Evolutionary conservation across 140 eudicot genomes (phyloP).

Genomic region (Eryngium alpinum): DNA sequence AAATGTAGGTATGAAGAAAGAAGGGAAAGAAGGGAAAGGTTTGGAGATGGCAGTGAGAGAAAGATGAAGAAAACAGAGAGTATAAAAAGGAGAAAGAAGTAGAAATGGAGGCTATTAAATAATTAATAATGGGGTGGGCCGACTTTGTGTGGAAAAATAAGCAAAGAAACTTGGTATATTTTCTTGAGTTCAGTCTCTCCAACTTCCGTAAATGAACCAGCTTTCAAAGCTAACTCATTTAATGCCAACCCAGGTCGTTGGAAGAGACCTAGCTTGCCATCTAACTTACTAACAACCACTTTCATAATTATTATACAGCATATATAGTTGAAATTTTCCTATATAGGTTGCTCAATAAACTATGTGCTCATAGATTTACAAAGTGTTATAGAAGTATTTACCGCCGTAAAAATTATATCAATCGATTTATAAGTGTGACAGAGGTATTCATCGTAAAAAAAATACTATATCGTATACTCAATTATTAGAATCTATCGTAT

Average conservation of each 20-base stretch:
- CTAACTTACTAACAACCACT: slow-evolving; percentile 7
- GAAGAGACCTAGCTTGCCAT: background rate
- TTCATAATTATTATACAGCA: slow-evolving; percentile 1
- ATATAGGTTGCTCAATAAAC: too few species aligned
- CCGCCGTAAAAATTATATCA: too few species aligned
- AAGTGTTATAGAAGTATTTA: too few species aligned
- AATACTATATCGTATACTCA: too few species aligned
- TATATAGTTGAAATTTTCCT: too few species aligned
- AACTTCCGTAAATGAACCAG: background rate
- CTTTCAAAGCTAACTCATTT: background rate
- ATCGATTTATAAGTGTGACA: too few species aligned
- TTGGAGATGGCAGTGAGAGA: background rate
- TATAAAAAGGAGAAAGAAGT: slow-evolving; percentile 34
- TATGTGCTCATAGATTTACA: too few species aligned
- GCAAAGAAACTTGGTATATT: background rate
- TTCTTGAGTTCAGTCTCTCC: slow-evolving; percentile 2
- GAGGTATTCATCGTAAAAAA: too few species aligned
- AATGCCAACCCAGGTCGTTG: slow-evolving; percentile 13
- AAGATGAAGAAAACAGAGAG: slow-evolving; percentile 27
- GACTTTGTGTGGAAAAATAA: background rate
- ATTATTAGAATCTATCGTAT: too few species aligned
- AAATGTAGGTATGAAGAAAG: too few species aligned
- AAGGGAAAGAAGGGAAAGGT: too few species aligned
- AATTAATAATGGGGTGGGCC: slow-evolving; percentile 33
- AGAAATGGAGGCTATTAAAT: slow-evolving; percentile 59